A percentile compares a stretch with the other conserved stretches of the same genome.
These are phyloP conservation scores for Trematosphaeria pertusa DNA, from an alignment of 2,329 filamentous ascomycete genomes.

Conservation along the genomic window DNA sequence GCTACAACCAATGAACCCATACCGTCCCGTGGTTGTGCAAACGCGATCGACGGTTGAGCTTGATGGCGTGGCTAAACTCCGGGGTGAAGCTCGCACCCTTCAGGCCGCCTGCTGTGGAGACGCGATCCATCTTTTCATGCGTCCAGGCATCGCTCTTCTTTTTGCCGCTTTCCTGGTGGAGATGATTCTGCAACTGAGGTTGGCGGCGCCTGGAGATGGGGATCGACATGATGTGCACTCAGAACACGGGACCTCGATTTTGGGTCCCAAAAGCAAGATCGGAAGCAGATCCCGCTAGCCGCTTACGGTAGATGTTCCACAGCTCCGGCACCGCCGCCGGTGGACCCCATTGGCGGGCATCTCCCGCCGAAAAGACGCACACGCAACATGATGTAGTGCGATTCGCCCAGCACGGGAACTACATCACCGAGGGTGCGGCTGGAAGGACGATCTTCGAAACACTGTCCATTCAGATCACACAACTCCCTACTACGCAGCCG, in stretches of 20 bases:
- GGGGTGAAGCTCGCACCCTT: too few species aligned
- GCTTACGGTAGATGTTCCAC: not conserved
- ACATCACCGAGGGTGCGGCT: not conserved
- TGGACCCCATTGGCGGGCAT: conserved; percentile 7
- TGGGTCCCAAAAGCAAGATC: conserved; percentile 3
- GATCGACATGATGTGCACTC: conserved; percentile 2
- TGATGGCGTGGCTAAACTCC: too few species aligned
- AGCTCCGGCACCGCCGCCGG: not conserved
- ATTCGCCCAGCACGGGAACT: not conserved
- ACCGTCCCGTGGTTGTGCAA: too few species aligned
- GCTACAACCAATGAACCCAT: too few species aligned
- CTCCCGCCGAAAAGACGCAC: too few species aligned
- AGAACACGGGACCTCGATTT: not conserved
- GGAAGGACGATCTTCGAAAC: not conserved
- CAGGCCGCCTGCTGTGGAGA: too few species aligned
- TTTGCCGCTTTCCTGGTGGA: too few species aligned
- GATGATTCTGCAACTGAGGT: not conserved
- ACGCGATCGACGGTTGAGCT: too few species aligned
- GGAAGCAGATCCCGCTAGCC: conserved; percentile 2
- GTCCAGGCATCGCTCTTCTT: too few species aligned
- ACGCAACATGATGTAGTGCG: too few species aligned
- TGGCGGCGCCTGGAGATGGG: conserved; percentile 3
- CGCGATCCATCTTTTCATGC: too few species aligned
- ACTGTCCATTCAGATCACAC: not conserved
- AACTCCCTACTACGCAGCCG: not conserved